Conservation (phyloP, 345 rosid species). For the Eutrema heterophyllum region DNA sequence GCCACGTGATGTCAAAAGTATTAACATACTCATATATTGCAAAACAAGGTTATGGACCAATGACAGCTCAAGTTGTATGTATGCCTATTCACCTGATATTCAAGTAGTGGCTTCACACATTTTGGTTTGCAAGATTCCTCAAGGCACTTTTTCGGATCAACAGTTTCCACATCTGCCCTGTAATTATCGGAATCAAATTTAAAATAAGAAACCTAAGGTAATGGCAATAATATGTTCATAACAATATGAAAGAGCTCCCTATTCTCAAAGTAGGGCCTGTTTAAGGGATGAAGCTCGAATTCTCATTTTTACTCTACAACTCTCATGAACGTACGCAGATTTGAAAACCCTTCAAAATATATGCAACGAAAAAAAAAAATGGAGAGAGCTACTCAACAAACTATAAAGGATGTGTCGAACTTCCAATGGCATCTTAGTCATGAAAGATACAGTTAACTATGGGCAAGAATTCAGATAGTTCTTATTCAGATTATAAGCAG, state of each 20-base stretch:
- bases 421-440: background rate
- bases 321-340: background rate
- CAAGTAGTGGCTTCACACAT: conserved; percentile 47
- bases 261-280: background rate
- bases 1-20: background rate
- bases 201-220: background rate
- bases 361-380: background rate
- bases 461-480: background rate
- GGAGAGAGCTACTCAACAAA: background rate
- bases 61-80: background rate
- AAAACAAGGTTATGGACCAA: background rate
- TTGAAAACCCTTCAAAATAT: background rate
- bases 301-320: background rate
- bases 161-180: conserved; percentile 45
- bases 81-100: conserved; percentile 32
- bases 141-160: conserved; percentile 42
- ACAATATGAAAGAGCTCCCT: background rate
- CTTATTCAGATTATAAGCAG: background rate
- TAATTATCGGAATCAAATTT: background rate
- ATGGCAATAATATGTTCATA: background rate
- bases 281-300: background rate
- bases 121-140: conserved; percentile 45
- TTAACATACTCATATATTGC: background rate
- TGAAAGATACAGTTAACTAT: background rate
- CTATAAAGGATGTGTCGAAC: background rate